Evolutionary conservation across 1,284 basidiomycete species (phyloP), one percentile per base, ranked within the genome.

Genomic region (Hypsizygus ulmarius): DNA sequence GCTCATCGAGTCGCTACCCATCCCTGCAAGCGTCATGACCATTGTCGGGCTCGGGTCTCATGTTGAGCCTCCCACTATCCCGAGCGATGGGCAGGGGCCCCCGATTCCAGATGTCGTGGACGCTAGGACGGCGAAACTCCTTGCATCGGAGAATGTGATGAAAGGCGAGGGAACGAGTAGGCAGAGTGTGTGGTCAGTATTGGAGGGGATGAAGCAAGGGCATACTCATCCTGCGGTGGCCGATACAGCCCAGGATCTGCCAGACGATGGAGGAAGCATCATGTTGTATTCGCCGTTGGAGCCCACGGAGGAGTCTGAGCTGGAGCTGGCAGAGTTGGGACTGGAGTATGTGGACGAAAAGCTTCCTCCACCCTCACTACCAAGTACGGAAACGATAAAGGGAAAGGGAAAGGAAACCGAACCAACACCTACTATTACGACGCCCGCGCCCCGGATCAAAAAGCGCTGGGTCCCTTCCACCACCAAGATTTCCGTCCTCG

Each of bases 211-310:
- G 52, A 69, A 71, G 33, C 68, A 38, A 47, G 57, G 51, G 7
- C 15, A 25, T 1, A 16, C 12, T 25, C 21, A 7, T 7, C 7
- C 21, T 7, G 8, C 34, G 5, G 12, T 35, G 36, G 54, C 49
- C 33, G 47, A 45, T 29, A 49, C 47, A 34, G 41, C 49, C 12
- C 45, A 39, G 14, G 65, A 68, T n/a, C n/a, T n/a, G n/a, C n/a
- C n/a, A 37, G 65, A 68, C 40, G 66, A 71, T 35, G 72, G 72
- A 43, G 71, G 75, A 11, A 76, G 80, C 30, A 64, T 90, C 32
- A 89, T 90, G 87, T 72, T 90, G 64, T 88, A 84, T 56, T 74
- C 76, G 0, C 87, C 87, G 1, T 65, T 90, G 44, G 68, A 82
- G 45, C 86, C 84, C 2, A 72, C 74, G 21, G 68, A 70, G 3